These are phyloP conservation scores for Coniochaeta prunicola DNA, from an alignment of 2,329 filamentous ascomycete genomes.

Conservation along the genomic window DNA sequence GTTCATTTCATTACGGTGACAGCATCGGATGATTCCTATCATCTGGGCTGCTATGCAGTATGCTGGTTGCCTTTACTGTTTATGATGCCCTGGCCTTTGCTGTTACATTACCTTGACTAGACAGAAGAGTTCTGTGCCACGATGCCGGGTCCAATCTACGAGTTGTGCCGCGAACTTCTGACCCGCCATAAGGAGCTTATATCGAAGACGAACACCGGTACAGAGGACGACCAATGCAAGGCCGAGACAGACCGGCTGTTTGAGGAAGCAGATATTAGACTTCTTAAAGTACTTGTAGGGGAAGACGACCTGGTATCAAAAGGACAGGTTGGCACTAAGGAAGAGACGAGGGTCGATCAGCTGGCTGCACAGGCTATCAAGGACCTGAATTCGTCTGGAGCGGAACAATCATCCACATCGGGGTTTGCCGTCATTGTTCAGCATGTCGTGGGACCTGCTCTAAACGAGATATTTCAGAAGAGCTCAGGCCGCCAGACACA, in stretches of 20 bases:
- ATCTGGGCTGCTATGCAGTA: background rate
- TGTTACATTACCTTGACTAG: background rate
- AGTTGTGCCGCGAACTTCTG: background rate
- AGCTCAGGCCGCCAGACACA: background rate
- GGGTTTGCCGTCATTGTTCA: background rate
- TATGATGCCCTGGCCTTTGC: background rate
- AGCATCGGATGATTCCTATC: background rate
- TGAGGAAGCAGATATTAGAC: background rate
- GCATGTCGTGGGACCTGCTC: background rate
- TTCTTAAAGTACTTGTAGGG: background rate
- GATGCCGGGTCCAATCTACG: background rate
- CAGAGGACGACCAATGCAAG: background rate
- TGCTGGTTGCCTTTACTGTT: background rate
- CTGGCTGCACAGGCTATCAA: background rate
- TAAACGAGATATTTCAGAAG: background rate
- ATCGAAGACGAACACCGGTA: background rate
- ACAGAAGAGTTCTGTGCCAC: background rate
- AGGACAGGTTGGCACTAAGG: background rate
- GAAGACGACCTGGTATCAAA: background rate
- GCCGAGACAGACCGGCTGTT: background rate
- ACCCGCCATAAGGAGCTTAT: background rate
- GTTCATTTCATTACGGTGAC: background rate
- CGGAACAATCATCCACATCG: background rate
- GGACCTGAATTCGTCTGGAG: background rate
- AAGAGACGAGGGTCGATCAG: background rate